phyloP scores from a whole-genome alignment of 495 filamentous ascomycete genomes.

The Penicillium tannophilum region DNA sequence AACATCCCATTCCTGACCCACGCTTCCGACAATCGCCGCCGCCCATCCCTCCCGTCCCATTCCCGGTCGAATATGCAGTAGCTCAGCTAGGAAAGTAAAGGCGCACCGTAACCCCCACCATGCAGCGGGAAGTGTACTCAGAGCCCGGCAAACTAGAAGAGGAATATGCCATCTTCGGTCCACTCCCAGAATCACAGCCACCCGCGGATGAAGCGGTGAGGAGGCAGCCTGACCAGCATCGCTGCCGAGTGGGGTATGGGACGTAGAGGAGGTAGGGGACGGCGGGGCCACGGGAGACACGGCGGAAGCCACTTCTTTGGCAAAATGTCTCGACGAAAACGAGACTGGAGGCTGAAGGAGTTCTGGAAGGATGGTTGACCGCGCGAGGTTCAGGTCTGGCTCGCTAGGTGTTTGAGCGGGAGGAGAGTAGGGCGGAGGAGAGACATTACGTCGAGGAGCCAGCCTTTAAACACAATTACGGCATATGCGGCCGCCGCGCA shows the following conservation, averaged over 20 bases:
- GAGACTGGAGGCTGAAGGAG: constrained; percentile 18
- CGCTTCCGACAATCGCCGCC: constrained; percentile 48
- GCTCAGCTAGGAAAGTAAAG: constrained; percentile 59
- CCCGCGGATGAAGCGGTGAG: constrained; percentile 59
- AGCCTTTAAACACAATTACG: constrained; percentile 42
- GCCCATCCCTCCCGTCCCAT: constrained; percentile 50
- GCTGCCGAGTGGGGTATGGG: constrained; percentile 38
- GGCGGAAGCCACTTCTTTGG: constrained; percentile 38
- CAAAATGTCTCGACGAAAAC: constrained; percentile 14
- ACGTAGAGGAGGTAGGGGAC: constrained; percentile 38
- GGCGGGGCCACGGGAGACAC: constrained; percentile 34
- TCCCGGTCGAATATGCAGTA: constrained; percentile 50
- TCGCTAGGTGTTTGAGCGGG: constrained; percentile 30
- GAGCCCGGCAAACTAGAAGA: constrained; percentile 59
- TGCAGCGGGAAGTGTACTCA: constrained; percentile 60
- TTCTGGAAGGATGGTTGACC: constrained; percentile 13
- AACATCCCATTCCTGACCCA: constrained; percentile 53
- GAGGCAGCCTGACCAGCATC: constrained; percentile 35
- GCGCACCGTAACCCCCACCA: constrained; percentile 66
- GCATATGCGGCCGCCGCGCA: constrained; percentile 47
- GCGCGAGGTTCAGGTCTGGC: constrained; percentile 31
- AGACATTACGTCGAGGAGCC: constrained; percentile 49
- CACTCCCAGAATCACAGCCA: constrained; percentile 66
- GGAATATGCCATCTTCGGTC: constrained; percentile 64
- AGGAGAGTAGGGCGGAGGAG: constrained; percentile 42